These are phyloP conservation scores for Arthrobotrys sphaeroides DNA, from an alignment of 2,329 filamentous ascomycete species.

Conservation along the genomic window DNA sequence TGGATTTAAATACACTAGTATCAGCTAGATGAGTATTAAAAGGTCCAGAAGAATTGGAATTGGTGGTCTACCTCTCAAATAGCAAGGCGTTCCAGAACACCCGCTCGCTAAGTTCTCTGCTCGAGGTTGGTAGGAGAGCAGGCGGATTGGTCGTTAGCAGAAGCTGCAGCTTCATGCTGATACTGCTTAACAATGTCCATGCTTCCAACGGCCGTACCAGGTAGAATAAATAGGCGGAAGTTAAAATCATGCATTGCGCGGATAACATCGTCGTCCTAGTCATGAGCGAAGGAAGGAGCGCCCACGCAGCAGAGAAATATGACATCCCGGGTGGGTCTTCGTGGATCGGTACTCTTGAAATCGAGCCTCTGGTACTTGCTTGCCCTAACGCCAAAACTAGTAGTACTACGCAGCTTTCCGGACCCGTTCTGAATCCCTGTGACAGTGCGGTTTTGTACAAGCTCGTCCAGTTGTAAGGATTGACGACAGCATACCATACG, in stretches of 20 bases:
- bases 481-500: conserved; percentile 85
- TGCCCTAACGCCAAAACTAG: conserved; percentile 80
- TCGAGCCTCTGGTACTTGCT: conserved; percentile 78
- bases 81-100: conserved; percentile 86
- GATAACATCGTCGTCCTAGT: conserved; percentile 80
- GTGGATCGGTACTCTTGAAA: conserved; percentile 74
- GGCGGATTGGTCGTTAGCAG: conserved; percentile 74
- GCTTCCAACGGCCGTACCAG: conserved; percentile 82
- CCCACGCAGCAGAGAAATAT: conserved; percentile 84
- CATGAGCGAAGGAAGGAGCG: conserved; percentile 79
- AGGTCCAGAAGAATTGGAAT: conserved; percentile 53
- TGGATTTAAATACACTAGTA: conserved; percentile 54
- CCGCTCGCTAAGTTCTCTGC: conserved; percentile 77
- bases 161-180: conserved; percentile 82
- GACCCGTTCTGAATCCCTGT: conserved; percentile 78
- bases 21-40: conserved; percentile 51
- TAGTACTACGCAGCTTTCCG: conserved; percentile 83
- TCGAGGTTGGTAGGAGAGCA: conserved; percentile 73
- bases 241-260: conserved; percentile 81
- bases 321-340: conserved; percentile 78
- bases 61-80: conserved; percentile 69
- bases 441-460: conserved; percentile 79
- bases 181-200: conserved; percentile 81
- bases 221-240: conserved; percentile 84
- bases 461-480: conserved; percentile 79